Evolutionary conservation across 2,329 filamentous ascomycete species (phyloP), one percentile per base, ranked within the genome.

Genomic region (Chalaropsis ovoidea): DNA sequence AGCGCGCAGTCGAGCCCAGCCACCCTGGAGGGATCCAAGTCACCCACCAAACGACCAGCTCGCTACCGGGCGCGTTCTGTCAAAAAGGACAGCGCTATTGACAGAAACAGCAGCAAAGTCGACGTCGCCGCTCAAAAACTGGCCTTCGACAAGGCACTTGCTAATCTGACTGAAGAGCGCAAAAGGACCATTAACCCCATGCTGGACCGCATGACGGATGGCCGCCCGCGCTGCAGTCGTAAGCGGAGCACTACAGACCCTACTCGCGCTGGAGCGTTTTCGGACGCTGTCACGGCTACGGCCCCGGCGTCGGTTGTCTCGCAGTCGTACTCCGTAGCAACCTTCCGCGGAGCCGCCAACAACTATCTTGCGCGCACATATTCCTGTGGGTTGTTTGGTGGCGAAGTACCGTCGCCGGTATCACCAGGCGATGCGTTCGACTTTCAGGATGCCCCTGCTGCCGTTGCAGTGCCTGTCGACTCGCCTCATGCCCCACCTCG

Each of bases 401-500:
- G 45, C n/a, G 54, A 39, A 58, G 31, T 56, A 22, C 45, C 42
- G 3, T 60, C 63, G 15, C 54, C 58, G 3, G n/a, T 17, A 5
- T 47, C n/a, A 3, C 24, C 17, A 24, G n/a, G 54, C 24, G 24
- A 35, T 35, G 7, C 31, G 1, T 58, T 58, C 10, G 24, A 4
- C 27, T 35, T 17, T 10, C 24, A 64, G 3, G 27, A 6, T 19
- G 13, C 47, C 11, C 3, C 63, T 2, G 6, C 52, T n/a, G 15
- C 15, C 11, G 43, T 19, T 41, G 49, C 43, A 15, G 41, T 19
- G 10, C n/a, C 35, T 60, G 11, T 15, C 11, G 58, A 67, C 11
- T 67, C 41, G n/a, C 17, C 58, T 22, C 64, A 63, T 19, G 47
- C 60, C 5, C 31, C 63, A 69, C 75, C 79, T 72, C 73, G 73